phyloP scores from a whole-genome alignment of 306 rosid species.

The Ammopiptanthus mongolicus region DNA sequence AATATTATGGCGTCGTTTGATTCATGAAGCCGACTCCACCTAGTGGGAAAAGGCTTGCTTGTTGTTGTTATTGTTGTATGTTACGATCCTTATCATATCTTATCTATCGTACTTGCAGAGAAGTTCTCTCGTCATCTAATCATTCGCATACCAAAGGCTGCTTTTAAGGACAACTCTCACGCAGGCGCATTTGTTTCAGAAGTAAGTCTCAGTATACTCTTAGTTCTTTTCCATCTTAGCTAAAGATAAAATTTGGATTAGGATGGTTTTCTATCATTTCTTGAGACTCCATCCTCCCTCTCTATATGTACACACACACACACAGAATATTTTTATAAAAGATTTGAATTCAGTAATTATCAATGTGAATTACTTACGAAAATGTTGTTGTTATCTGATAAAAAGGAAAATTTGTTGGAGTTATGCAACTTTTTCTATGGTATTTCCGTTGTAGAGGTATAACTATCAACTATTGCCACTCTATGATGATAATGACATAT shows the following conservation, averaged over 20 bases:
- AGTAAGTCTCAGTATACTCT: conserved; percentile 46
- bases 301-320: neutral
- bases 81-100: conserved; percentile 13
- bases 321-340: neutral
- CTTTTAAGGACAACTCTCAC: conserved; percentile 93
- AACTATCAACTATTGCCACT: conserved; percentile 28
- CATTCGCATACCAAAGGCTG: conserved; percentile 60
- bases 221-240: neutral
- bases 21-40: too few species aligned
- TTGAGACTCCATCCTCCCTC: neutral
- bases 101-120: conserved; percentile 41
- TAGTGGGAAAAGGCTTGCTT: too few species aligned
- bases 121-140: conserved; percentile 93
- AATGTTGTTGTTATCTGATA: conserved; percentile 1
- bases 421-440: conserved; percentile 10
- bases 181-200: conserved; percentile 93
- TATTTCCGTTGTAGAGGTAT: conserved; percentile 29
- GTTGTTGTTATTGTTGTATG: too few species aligned
- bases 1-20: too few species aligned
- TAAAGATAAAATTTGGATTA: neutral
- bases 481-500: conserved; percentile 29
- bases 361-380: neutral
- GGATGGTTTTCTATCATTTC: conserved; percentile 5
- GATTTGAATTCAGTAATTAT: neutral
- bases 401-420: conserved; percentile 13